A percentile compares a stretch with the other conserved stretches of the same genome.
Evolutionary conservation across 1,284 basidiomycete species (phyloP).

Genomic region (Caloboletus firmus): DNA sequence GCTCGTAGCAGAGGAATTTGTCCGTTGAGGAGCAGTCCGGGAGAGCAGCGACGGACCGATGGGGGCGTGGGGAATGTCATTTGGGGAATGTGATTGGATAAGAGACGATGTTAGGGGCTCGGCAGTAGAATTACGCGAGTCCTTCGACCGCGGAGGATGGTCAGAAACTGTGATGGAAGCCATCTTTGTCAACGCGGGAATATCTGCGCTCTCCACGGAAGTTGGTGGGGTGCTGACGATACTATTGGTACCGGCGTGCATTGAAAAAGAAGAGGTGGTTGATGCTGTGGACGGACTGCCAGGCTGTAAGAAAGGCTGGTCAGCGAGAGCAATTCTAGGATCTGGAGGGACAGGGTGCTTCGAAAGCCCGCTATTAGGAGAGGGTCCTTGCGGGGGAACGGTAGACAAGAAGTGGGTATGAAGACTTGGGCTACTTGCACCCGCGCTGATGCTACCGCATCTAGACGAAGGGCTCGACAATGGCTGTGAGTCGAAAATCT

Average conservation of each 20-base stretch:
- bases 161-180: slow-evolving; percentile 38
- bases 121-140: neutral
- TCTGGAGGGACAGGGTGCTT: slow-evolving; percentile 8
- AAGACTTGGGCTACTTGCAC: slow-evolving; percentile 37
- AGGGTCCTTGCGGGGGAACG: slow-evolving; percentile 4
- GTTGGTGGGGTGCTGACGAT: slow-evolving; percentile 57
- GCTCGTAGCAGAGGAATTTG: slow-evolving; percentile 31
- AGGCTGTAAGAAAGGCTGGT: slow-evolving; percentile 32
- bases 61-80: slow-evolving; percentile 23
- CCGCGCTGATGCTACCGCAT: slow-evolving; percentile 42
- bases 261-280: slow-evolving; percentile 49
- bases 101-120: slow-evolving; percentile 25
- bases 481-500: slow-evolving; percentile 78
- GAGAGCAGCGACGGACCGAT: slow-evolving; percentile 61
- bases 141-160: neutral
- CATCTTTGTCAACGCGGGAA: slow-evolving; percentile 43
- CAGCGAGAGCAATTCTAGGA: slow-evolving; percentile 23
- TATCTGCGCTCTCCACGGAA: slow-evolving; percentile 48
- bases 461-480: slow-evolving; percentile 58
- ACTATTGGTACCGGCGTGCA: slow-evolving; percentile 40
- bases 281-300: slow-evolving; percentile 37
- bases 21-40: slow-evolving; percentile 57
- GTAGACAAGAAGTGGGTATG: slow-evolving; percentile 20
- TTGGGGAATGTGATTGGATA: slow-evolving; percentile 26
- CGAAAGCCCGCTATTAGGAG: neutral